Evolutionary conservation across 139 green algal genomes (phyloP), one percentile per base, ranked within the genome.

Genomic region (Volvox reticuliferus): DNA sequence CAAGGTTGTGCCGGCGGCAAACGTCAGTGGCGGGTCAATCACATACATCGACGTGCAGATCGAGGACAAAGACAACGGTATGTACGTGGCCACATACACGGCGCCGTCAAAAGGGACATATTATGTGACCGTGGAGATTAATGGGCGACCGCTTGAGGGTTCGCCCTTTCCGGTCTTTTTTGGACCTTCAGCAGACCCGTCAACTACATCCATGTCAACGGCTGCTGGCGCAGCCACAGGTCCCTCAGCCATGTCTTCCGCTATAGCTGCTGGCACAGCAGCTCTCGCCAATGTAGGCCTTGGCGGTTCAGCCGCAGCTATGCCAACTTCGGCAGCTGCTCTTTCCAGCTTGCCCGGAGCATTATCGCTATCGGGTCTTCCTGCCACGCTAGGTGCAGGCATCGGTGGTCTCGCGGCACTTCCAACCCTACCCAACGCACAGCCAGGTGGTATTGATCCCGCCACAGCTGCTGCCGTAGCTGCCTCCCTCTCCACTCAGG

Each of bases 161-260:
- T 98, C 95, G 26, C 97, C 97, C 36, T 99, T 98, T 92, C 97
- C 96, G 44, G 95, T 99, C 16, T 99, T 98, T 92, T 99, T 99
- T 91, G 95, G 95, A 35, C 93, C 95, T 1, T 95, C 97, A 55
- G 71, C 86, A 28, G 89, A 91, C 73, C 81, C 91, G 12, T 36
- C 88, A 50, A 30, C 20, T 65, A 61, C 69, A 12, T 14, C 81
- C 81, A 79, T 44, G 6, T 1, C 65, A 2, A 28, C 65, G 24
- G 65, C 65, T 28, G 65, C 65, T 33, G 76, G 32, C 78, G 35
- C 62, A 0, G 16, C 17, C 63, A 28, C 78, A 2, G 78, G 71
- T 35, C 21, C 71, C 35, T 87, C 81, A 0, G 62, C 62, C 19
- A 35, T 69, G 9, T 61, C 67, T 2, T 36, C 83, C 1, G 83